Percentiles rank a stretch among this genome's conserved stretches.
Conservation (phyloP, 352 stramenopile genomes). For the Pythium insidiosum region DNA sequence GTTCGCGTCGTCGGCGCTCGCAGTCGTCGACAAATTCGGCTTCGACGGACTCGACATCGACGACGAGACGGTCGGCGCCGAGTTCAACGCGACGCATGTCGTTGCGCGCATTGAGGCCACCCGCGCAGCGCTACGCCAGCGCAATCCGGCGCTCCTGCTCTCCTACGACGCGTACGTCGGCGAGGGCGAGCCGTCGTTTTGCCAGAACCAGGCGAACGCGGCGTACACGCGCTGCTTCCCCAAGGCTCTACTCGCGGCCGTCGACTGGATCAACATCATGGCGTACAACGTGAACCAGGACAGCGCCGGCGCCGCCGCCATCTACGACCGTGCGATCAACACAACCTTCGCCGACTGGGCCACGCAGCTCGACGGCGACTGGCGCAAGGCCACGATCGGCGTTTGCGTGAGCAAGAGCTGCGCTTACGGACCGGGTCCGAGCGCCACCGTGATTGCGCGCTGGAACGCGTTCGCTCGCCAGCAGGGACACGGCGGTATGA, state of each 20-base stretch:
- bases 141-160: conserved; percentile 28
- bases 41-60: conserved; percentile 73
- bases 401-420: conserved; percentile 41
- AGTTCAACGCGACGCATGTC: conserved; percentile 43
- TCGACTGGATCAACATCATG: conserved; percentile 84
- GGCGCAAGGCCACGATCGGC: conserved; percentile 43
- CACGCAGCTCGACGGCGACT: conserved; percentile 31
- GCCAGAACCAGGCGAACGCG: conserved; percentile 14
- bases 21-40: conserved; percentile 47
- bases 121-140: conserved; percentile 26
- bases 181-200: conserved; percentile 24
- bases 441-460: conserved; percentile 29
- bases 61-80: conserved; percentile 54
- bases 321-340: conserved; percentile 44
- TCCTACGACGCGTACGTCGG: conserved; percentile 74
- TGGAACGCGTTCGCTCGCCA: conserved; percentile 37
- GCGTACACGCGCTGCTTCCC: conserved; percentile 61
- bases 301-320: conserved; percentile 20
- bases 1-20: conserved; percentile 44
- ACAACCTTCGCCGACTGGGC: conserved; percentile 53
- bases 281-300: conserved; percentile 69
- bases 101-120: conserved; percentile 41
- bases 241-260: conserved; percentile 28
- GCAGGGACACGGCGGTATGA: conserved; percentile 41
- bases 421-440: conserved; percentile 60